These are phyloP conservation scores for Saccharomycopsis javanensis DNA, from an alignment of 805 yeast genomes.

Conservation along the genomic window DNA sequence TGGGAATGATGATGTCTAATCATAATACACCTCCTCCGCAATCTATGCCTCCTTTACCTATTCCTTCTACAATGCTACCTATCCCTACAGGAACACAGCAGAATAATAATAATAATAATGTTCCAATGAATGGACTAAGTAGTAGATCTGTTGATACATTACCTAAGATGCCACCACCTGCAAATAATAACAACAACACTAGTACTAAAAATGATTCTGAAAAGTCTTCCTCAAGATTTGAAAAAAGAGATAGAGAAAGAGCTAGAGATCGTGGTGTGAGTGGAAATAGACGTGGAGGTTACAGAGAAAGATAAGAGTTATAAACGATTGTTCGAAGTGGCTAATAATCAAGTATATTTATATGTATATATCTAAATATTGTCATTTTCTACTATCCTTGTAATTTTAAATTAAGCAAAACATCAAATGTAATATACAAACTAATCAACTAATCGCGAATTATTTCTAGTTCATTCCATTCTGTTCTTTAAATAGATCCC, in stretches of 20 bases:
- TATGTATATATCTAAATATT: neutral
- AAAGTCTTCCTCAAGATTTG: neutral
- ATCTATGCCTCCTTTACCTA: neutral
- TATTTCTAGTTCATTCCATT: constrained; percentile 35
- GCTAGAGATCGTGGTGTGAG: constrained; percentile 10
- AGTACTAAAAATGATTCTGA: neutral
- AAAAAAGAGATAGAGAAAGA: constrained; percentile 7
- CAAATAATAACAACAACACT: neutral
- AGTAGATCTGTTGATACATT: constrained; percentile 6
- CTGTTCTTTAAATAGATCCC: constrained; percentile 70
- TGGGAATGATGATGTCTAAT: neutral
- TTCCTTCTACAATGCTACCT: neutral
- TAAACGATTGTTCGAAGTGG: no score
- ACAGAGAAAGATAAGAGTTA: constrained; percentile 6
- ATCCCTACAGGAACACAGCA: neutral
- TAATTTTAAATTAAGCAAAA: no score
- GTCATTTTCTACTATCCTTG: neutral
- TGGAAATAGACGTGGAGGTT: constrained; percentile 8
- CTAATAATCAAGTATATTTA: neutral
- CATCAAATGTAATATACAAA: neutral
- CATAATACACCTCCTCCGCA: neutral
- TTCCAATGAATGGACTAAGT: neutral
- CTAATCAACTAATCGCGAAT: no score
- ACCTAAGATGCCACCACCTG: neutral
- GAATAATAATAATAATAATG: neutral